Base-by-base conservation (phyloP, 768 basidiomycete species). In the Plicaturopsis crispa region DNA sequence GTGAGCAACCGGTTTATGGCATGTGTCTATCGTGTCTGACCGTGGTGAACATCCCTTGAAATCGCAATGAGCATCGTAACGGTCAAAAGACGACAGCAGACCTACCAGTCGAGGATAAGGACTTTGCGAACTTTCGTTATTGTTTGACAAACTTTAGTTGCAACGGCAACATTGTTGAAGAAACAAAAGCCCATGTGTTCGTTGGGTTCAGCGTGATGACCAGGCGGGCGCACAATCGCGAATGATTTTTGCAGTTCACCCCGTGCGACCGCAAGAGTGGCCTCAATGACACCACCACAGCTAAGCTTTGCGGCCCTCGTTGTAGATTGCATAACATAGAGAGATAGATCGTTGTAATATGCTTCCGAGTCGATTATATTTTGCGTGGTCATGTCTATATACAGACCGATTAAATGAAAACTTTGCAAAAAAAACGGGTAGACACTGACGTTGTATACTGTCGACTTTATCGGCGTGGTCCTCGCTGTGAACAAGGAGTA, bases 161-260 rank as follows among this genome's bases (percentile, higher is more conserved):
- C 93, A 12, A 99, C 86, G 1, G 96, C 84, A 23, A 94, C 92
- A 54, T 99, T 99, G 60, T 99, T 99, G 66, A 92, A 96, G 67
- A 99, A 96, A 61, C 96, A 98, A 59, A 99, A 99, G 1, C 96
- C 96, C 93, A 98, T 97, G 46, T 90, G 87, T 54, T 93, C 85
- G 47, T 96, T 89, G 4, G 96, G 96, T 55, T 99, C 96, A 5
- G 96, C 93, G 53, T 99, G 96, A 56, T 99, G 96, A 1, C 96
- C 96, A 0, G 96, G 96, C 10, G 96, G 96, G 38, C 96, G 77
- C 24, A 98, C 93, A 44, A 98, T 89, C 2, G 96, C 96, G 55
- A 99, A 84, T 0, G 86, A 72, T 57, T 93, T 97, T 51, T 83
- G 72, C 26, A 97, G 66, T 47, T 80, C 72, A 11, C 80, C 72